phyloP scores from a whole-genome alignment of 2,329 filamentous ascomycete genomes.

The Pestalotiopsis sp. region DNA sequence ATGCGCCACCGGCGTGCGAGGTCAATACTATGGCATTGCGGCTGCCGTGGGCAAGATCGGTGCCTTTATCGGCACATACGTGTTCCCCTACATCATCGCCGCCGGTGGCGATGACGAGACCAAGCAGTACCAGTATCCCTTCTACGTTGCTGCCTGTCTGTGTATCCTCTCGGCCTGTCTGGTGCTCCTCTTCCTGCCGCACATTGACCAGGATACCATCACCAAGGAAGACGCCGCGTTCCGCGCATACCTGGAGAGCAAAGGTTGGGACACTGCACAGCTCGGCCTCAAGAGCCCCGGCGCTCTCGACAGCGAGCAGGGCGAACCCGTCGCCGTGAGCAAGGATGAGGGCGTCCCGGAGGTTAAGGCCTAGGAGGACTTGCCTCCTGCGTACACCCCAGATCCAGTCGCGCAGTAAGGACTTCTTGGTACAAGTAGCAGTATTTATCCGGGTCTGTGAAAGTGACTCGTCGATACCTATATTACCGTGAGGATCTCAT shows the following conservation, averaged over 20 bases:
- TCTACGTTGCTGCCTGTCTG: constrained; percentile 79
- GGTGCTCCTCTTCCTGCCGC: constrained; percentile 68
- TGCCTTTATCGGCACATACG: constrained; percentile 84
- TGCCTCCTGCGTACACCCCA: neutral
- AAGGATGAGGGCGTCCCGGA: neutral
- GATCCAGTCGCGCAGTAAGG: neutral
- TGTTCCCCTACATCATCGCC: constrained; percentile 74
- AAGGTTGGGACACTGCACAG: constrained; percentile 75
- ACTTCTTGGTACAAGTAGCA: neutral
- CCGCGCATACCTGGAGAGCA: constrained; percentile 68
- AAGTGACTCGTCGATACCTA: too few species aligned
- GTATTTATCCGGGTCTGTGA: neutral
- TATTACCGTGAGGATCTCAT: too few species aligned
- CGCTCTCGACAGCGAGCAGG: constrained; percentile 7
- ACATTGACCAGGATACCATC: constrained; percentile 86
- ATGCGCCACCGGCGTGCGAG: constrained; percentile 84
- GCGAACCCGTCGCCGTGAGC: neutral
- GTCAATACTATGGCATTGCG: constrained; percentile 71
- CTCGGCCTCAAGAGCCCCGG: constrained; percentile 42
- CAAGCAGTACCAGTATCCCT: constrained; percentile 78
- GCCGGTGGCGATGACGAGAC: constrained; percentile 56
- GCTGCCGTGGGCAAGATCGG: constrained; percentile 76
- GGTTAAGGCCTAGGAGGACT: constrained; percentile 1
- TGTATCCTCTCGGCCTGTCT: constrained; percentile 75
- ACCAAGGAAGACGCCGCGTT: constrained; percentile 76